Conservation (phyloP, 768 basidiomycete species). For the Kwoniella botswanensis region DNA sequence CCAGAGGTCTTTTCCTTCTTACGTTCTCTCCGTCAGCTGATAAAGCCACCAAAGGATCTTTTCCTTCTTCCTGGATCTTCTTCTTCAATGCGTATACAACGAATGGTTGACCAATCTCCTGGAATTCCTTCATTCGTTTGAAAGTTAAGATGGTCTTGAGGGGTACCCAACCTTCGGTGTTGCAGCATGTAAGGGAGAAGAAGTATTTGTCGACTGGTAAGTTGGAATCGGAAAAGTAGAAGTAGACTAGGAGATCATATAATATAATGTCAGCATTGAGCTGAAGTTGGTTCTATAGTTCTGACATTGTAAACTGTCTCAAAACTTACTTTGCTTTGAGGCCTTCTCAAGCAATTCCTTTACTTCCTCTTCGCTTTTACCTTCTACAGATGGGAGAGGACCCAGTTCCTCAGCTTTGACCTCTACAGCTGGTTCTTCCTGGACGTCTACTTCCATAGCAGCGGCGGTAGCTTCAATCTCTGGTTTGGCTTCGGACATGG, state of each 20-base stretch:
- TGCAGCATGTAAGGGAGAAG: slow-evolving; percentile 82
- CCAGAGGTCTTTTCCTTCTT: slow-evolving; percentile 73
- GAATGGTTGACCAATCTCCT: slow-evolving; percentile 68
- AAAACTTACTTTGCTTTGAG: slow-evolving; percentile 54
- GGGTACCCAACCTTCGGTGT: slow-evolving; percentile 86
- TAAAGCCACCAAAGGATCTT: slow-evolving; percentile 69
- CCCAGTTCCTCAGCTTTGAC: slow-evolving; percentile 21
- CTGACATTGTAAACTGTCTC: background rate
- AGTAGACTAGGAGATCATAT: slow-evolving; percentile 70
- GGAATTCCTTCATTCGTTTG: slow-evolving; percentile 87
- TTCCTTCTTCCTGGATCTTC: slow-evolving; percentile 37
- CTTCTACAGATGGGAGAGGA: slow-evolving; percentile 39
- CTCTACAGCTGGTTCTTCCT: slow-evolving; percentile 17
- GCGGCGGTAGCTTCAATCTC: slow-evolving; percentile 24
- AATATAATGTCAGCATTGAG: slow-evolving; percentile 3
- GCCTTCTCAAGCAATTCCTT: slow-evolving; percentile 40
- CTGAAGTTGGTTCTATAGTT: background rate
- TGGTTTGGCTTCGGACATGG: slow-evolving; percentile 25
- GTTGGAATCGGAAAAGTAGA: slow-evolving; percentile 97
- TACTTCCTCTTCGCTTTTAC: slow-evolving; percentile 51
- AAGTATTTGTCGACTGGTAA: slow-evolving; percentile 84
- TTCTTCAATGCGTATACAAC: slow-evolving; percentile 70
- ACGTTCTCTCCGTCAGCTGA: slow-evolving; percentile 75
- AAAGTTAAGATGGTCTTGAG: slow-evolving; percentile 85
- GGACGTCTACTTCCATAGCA: slow-evolving; percentile 31